Evolutionary conservation across 805 yeast species (phyloP).

Genomic region (Clavispora vitiphila): DNA sequence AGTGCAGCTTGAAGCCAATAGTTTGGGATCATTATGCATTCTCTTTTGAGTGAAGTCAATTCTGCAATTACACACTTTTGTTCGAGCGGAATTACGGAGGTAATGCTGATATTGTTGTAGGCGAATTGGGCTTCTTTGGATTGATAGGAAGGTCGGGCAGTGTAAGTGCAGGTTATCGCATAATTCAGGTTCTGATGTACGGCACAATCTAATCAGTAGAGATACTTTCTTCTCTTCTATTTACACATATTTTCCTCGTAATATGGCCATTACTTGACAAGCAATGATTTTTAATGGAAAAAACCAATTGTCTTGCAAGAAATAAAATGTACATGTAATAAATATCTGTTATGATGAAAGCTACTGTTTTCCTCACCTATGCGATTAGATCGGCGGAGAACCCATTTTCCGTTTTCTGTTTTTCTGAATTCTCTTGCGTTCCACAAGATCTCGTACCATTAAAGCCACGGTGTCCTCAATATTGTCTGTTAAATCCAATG

Average conservation of each 20-base stretch:
- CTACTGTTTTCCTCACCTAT: too few species aligned
- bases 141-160: too few species aligned
- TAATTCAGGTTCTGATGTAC: too few species aligned
- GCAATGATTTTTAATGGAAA: too few species aligned
- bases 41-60: background rate
- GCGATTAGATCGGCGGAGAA: too few species aligned
- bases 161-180: background rate
- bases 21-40: background rate
- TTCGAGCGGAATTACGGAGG: background rate
- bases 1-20: conserved; percentile 9
- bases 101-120: background rate
- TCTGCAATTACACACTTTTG: background rate
- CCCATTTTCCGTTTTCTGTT: background rate
- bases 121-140: background rate
- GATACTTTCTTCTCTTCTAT: too few species aligned
- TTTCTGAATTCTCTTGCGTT: conserved; percentile 27
- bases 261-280: too few species aligned
- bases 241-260: too few species aligned
- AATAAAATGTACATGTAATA: too few species aligned
- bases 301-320: too few species aligned
- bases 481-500: conserved; percentile 50
- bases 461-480: conserved; percentile 56
- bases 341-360: too few species aligned
- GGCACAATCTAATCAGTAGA: background rate
- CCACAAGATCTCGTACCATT: conserved; percentile 56